These are phyloP conservation scores for Neltuma alba DNA, from an alignment of 306 rosid genomes.

Conservation along the genomic window DNA sequence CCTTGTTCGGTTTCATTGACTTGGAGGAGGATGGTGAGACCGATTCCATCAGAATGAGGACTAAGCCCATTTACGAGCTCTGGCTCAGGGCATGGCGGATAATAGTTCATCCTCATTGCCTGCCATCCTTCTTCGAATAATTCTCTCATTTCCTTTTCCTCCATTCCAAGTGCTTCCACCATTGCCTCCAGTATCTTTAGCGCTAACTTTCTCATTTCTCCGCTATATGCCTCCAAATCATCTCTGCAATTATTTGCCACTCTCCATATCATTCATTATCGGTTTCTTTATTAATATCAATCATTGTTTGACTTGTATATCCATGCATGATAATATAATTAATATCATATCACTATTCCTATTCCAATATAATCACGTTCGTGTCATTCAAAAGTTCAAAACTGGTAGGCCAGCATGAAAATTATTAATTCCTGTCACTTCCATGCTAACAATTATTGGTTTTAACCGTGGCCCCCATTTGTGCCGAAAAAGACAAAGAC, in stretches of 20 bases:
- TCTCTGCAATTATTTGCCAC: background rate
- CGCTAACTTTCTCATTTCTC: background rate
- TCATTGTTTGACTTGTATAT: background rate
- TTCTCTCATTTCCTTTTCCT: background rate
- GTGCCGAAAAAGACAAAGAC: background rate
- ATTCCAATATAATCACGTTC: background rate
- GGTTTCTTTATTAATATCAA: background rate
- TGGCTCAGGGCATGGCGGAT: background rate
- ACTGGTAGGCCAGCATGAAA: background rate
- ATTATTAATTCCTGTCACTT: background rate
- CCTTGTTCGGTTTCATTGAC: background rate
- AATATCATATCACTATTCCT: background rate
- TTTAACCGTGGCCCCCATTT: background rate
- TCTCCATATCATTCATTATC: background rate
- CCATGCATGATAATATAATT: background rate
- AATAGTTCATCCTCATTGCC: background rate
- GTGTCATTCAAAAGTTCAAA: background rate
- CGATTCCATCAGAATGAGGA: slow-evolving; percentile 37
- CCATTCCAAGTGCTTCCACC: background rate
- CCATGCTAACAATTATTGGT: background rate
- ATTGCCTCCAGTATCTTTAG: background rate
- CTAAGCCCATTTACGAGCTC: slow-evolving; percentile 38
- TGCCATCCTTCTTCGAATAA: background rate
- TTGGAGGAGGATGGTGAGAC: slow-evolving; percentile 41
- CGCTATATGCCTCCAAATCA: background rate